Percentiles rank a stretch among this genome's conserved stretches.
These are phyloP conservation scores for Syncephalastrum contaminatum DNA, from an alignment of 371 early-diverging fungal species.

Conservation along the genomic window DNA sequence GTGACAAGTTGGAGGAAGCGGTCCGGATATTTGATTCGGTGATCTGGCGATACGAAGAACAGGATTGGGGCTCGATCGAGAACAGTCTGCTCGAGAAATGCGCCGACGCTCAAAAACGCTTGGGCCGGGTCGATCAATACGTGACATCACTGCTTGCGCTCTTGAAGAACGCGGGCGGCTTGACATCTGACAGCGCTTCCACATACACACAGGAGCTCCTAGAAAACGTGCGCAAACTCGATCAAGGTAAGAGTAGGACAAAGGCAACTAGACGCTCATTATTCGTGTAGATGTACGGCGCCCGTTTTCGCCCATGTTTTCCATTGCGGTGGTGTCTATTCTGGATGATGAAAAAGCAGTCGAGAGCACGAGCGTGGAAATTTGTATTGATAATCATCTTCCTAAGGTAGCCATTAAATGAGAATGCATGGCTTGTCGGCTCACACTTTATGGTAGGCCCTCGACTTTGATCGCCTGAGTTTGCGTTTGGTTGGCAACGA, in stretches of 20 bases:
- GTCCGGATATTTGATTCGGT: constrained; percentile 67
- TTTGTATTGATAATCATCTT: constrained; percentile 57
- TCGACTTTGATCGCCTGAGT: constrained; percentile 51
- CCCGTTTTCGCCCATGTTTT: constrained; percentile 60
- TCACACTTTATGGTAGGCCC: constrained; percentile 23
- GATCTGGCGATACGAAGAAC: constrained; percentile 61
- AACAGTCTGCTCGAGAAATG: constrained; percentile 70
- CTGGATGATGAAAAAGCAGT: constrained; percentile 62
- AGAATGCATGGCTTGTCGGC: no score
- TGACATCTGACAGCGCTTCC: constrained; percentile 42
- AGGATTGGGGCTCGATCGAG: constrained; percentile 74
- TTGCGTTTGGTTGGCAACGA: constrained; percentile 62
- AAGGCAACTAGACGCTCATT: not conserved
- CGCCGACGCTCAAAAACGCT: constrained; percentile 62
- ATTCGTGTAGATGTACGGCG: constrained; percentile 46
- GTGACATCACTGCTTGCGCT: constrained; percentile 62
- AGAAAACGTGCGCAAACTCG: constrained; percentile 36
- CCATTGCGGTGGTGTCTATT: constrained; percentile 53
- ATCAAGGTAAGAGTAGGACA: constrained; percentile 30
- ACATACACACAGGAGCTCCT: constrained; percentile 59
- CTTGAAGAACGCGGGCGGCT: constrained; percentile 50
- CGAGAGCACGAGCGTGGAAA: constrained; percentile 58
- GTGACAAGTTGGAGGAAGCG: constrained; percentile 68
- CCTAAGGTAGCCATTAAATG: constrained; percentile 65
- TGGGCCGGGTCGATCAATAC: constrained; percentile 57